Evolutionary conservation across 352 stramenopile species (phyloP), one percentile per base, ranked within the genome.

Genomic region (Phytopythium montanum): DNA sequence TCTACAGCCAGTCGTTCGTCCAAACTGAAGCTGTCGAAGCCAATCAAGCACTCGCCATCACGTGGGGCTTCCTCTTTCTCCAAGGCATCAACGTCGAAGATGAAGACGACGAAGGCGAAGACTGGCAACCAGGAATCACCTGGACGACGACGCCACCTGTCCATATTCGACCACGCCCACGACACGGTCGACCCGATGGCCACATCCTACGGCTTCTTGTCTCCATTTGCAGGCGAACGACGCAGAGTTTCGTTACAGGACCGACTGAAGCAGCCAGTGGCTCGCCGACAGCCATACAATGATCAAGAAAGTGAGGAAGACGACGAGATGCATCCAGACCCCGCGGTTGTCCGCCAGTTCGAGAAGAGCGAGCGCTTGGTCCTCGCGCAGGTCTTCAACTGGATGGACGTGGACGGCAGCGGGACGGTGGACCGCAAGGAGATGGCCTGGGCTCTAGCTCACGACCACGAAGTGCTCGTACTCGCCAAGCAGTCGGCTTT

Each of bases 341-440:
- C 19, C 8, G 38, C 25, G 12, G 51, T 21, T 2, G 21, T 38
- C 8, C 13, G 31, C 13, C 65, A 72, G 36, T 89, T 89, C 25
- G 60, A 62, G 2, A 52, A 45, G 9, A 63, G 81, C 36, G 79
- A 87, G 41, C 68, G 72, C 5, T 19, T 34, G 0, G 59, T 77
- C 0, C 64, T 92, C 5, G 66, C 41, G 3, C 62, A 72, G 7
- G 62, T 92, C 34, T 92, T 92, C 36, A 46, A 60, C 0, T 46
- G 81, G n/a, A 88, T 92, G 69, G 82, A 92, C 57, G 60, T 73
- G 23, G 82, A 90, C 58, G 67, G 60, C 48, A 88, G 76, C n/a
- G 75, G 79, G 7, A 79, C 80, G 0, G 75, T 92, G 45, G 78
- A 83, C 60, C 76, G 87, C 54, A 55, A 66, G 9, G 80, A 92